These are phyloP conservation scores for Auriculariales sp. DNA, from an alignment of 768 basidiomycete species.

Conservation along the genomic window DNA sequence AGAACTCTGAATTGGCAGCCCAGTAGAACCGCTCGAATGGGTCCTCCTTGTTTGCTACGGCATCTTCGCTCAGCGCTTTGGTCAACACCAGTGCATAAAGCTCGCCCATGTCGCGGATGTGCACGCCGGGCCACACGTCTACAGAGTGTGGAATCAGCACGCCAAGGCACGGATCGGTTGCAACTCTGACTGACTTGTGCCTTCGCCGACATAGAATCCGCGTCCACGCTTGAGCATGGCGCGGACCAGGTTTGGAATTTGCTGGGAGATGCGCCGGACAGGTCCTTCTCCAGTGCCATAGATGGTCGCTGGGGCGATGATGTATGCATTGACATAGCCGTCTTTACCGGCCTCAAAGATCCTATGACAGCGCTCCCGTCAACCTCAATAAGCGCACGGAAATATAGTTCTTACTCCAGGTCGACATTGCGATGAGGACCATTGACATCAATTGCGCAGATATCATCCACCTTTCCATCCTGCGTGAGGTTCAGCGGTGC, in stretches of 20 bases:
- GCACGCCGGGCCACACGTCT: slow-evolving; percentile 4
- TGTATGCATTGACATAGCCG: slow-evolving; percentile 6
- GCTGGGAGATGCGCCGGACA: neutral
- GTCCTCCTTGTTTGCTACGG: neutral
- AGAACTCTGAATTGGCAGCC: slow-evolving; percentile 1
- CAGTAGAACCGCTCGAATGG: slow-evolving; percentile 7
- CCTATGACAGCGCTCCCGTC: neutral
- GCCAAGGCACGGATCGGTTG: neutral
- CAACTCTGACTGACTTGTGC: slow-evolving; percentile 3
- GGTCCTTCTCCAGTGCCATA: slow-evolving; percentile 6
- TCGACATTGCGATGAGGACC: neutral
- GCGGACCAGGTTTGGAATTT: neutral
- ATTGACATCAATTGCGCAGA: neutral
- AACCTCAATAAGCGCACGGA: neutral
- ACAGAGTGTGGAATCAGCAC: neutral
- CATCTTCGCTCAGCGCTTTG: slow-evolving; percentile 1
- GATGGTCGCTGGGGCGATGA: slow-evolving; percentile 7
- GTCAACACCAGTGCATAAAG: slow-evolving; percentile 5
- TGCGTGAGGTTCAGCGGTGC: neutral
- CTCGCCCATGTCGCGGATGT: slow-evolving; percentile 6
- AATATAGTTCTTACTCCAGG: neutral
- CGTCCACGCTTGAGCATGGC: slow-evolving; percentile 3
- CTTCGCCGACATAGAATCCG: slow-evolving; percentile 4
- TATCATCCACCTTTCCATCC: neutral
- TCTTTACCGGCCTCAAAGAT: slow-evolving; percentile 7